Evolutionary conservation across 1,139 yeast species (phyloP).

Genomic region (Debaryomyces udenii): DNA sequence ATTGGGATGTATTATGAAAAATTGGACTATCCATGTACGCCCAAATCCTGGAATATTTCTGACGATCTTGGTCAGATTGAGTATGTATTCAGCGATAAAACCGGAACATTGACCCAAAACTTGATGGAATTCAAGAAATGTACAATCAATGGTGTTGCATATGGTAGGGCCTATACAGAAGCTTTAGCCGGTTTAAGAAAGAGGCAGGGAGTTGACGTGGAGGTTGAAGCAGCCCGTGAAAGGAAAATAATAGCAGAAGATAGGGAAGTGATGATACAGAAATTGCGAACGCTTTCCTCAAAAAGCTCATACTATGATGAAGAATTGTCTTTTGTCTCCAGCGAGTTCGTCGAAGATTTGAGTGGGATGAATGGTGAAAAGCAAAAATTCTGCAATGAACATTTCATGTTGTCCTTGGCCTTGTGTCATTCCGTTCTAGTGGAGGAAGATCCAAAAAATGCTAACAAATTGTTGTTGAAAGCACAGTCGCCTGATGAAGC

Average conservation of each 20-base stretch:
- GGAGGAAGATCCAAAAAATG: slow-evolving; percentile 46
- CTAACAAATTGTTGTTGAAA: slow-evolving; percentile 43
- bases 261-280: slow-evolving; percentile 38
- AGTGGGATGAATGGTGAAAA: slow-evolving; percentile 28
- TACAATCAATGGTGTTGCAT: slow-evolving; percentile 55
- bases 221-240: slow-evolving; percentile 46
- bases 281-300: slow-evolving; percentile 23
- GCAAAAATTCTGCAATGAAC: slow-evolving; percentile 45
- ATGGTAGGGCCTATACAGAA: slow-evolving; percentile 65
- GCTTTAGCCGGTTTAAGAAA: slow-evolving; percentile 62
- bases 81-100: slow-evolving; percentile 62
- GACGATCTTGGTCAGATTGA: slow-evolving; percentile 70
- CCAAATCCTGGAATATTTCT: slow-evolving; percentile 63
- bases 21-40: slow-evolving; percentile 61
- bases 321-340: slow-evolving; percentile 52
- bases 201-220: slow-evolving; percentile 58
- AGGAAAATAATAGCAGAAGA: slow-evolving; percentile 42
- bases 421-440: slow-evolving; percentile 63
- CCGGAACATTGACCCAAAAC: slow-evolving; percentile 64
- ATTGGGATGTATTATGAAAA: slow-evolving; percentile 52
- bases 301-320: slow-evolving; percentile 34
- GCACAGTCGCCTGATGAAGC: slow-evolving; percentile 72
- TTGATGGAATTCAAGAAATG: slow-evolving; percentile 65
- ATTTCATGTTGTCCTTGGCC: slow-evolving; percentile 56
- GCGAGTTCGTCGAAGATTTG: slow-evolving; percentile 45